These are phyloP conservation scores for Arabidopsis suecica DNA, from an alignment of 345 rosid genomes.

Conservation along the genomic window DNA sequence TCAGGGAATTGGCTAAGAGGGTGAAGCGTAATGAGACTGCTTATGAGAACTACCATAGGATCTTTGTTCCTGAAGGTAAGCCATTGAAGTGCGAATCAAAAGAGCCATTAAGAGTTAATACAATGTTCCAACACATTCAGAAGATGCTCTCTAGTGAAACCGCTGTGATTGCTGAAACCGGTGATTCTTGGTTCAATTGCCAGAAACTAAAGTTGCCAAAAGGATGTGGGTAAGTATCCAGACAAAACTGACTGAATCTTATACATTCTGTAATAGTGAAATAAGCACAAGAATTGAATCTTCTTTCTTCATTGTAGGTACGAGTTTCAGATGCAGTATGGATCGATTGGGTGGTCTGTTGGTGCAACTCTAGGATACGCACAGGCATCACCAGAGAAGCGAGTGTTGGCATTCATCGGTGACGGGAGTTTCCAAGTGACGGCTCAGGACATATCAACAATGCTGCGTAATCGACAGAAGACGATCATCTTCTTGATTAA, in stretches of 20 bases:
- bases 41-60: conserved; percentile 27
- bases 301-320: background rate
- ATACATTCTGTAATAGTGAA: background rate
- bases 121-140: conserved; percentile 26
- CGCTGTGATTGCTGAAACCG: conserved; percentile 28
- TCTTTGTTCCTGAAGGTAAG: conserved; percentile 25
- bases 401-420: conserved; percentile 22
- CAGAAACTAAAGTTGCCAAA: conserved; percentile 21
- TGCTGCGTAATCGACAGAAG: conserved; percentile 42
- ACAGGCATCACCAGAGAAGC: conserved; percentile 17
- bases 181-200: conserved; percentile 30
- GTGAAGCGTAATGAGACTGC: conserved; percentile 12
- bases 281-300: background rate
- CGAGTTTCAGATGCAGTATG: conserved; percentile 57
- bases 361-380: conserved; percentile 27
- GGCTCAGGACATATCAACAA: conserved; percentile 13
- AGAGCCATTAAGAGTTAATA: conserved; percentile 18
- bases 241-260: background rate
- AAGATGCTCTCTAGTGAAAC: conserved; percentile 25
- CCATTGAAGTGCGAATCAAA: conserved; percentile 13
- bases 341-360: conserved; percentile 62
- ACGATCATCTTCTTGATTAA: conserved; percentile 63
- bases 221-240: conserved; percentile 14
- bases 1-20: conserved; percentile 19
- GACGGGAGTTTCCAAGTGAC: conserved; percentile 31